These are phyloP conservation scores for Magnaporthales sp. DNA, from an alignment of 2,329 filamentous ascomycete species.

Conservation along the genomic window DNA sequence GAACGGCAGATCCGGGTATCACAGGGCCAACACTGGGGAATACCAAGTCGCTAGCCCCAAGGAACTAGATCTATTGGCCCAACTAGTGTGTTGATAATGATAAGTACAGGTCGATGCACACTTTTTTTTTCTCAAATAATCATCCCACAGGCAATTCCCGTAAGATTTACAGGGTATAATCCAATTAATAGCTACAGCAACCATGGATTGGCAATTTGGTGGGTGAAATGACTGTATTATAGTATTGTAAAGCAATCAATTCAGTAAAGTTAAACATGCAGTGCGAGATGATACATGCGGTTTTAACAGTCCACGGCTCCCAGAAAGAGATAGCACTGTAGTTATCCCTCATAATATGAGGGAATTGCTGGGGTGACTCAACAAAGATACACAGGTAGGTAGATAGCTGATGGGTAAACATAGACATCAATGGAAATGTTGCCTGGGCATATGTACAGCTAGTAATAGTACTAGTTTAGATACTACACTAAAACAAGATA, in stretches of 20 bases:
- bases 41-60: neutral
- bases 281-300: neutral
- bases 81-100: neutral
- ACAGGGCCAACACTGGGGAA: neutral
- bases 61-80: neutral
- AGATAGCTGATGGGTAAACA: neutral
- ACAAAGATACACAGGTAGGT: neutral
- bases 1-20: neutral
- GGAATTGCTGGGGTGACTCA: neutral
- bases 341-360: neutral
- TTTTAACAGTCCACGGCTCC: neutral
- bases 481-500: too few species aligned
- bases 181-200: neutral
- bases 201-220: neutral
- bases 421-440: neutral
- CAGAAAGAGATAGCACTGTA: neutral
- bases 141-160: neutral
- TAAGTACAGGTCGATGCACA: neutral
- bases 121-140: neutral
- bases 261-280: neutral
- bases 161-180: neutral
- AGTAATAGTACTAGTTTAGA: too few species aligned
- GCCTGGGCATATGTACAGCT: too few species aligned
- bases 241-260: too few species aligned
- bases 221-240: neutral